Evolutionary conservation across 805 yeast species (phyloP).

Genomic region (Lipomyces starkeyi): DNA sequence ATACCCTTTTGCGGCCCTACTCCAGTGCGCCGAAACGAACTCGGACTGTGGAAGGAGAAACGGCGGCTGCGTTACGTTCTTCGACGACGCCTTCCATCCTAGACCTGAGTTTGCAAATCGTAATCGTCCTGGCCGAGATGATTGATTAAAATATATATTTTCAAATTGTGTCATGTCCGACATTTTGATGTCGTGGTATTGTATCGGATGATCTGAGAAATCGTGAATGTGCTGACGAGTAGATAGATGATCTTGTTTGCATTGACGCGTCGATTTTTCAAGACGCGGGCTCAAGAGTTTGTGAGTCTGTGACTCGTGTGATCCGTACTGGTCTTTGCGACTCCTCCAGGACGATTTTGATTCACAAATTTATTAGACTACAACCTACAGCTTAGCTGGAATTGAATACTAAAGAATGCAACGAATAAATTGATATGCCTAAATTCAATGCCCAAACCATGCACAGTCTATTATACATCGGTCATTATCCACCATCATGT

Average conservation of each 20-base stretch:
- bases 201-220: neutral
- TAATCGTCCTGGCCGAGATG: constrained; percentile 82
- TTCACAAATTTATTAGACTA: neutral
- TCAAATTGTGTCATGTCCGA: constrained; percentile 68
- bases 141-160: constrained; percentile 86
- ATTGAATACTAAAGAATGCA: too few relatives aligned
- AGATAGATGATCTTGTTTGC: neutral
- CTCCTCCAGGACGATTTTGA: too few relatives aligned
- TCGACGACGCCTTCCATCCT: constrained; percentile 82
- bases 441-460: neutral
- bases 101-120: constrained; percentile 96
- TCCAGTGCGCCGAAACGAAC: constrained; percentile 81
- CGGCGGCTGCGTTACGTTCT: constrained; percentile 56
- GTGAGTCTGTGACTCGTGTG: neutral
- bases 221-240: neutral
- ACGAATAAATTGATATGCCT: neutral
- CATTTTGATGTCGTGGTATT: constrained; percentile 21
- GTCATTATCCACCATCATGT: neutral
- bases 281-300: neutral
- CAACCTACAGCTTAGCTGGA: neutral
- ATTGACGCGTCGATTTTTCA: neutral
- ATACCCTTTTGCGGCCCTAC: constrained; percentile 90
- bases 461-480: constrained; percentile 2
- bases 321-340: neutral
- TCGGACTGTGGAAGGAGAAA: constrained; percentile 88